A percentile compares a stretch with the other conserved stretches of the same genome.
Evolutionary conservation across 2,329 filamentous ascomycete genomes (phyloP).

Genomic region (Penicillium sp.): DNA sequence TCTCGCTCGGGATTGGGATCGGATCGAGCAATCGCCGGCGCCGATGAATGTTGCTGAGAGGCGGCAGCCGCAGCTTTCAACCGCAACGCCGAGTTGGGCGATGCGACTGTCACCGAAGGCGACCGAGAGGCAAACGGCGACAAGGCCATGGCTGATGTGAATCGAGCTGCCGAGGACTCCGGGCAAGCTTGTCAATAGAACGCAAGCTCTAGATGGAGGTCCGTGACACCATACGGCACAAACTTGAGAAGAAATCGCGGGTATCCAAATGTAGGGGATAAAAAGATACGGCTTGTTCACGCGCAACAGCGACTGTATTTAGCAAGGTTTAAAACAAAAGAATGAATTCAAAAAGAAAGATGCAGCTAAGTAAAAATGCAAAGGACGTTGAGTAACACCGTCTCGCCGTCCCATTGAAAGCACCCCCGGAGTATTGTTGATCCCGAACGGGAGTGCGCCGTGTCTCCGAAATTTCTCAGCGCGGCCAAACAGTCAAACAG

Average conservation of each 20-base stretch:
- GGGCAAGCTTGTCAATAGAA: neutral
- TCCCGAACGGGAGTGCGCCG: constrained; percentile 15
- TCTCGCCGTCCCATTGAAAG: constrained; percentile 1
- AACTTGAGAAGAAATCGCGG: no score
- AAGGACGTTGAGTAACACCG: no score
- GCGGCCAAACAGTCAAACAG: constrained; percentile 4
- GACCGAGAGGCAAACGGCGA: constrained; percentile 40
- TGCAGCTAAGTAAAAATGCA: no score
- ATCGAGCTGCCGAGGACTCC: neutral
- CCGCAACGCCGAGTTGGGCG: constrained; percentile 28
- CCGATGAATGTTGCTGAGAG: constrained; percentile 21
- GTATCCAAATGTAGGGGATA: no score
- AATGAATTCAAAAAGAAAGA: no score
- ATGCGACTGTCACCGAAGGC: constrained; percentile 29
- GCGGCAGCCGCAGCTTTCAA: constrained; percentile 31
- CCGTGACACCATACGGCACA: neutral
- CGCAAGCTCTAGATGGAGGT: neutral
- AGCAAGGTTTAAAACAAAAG: no score
- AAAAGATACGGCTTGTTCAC: no score
- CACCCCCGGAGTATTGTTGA: constrained; percentile 22
- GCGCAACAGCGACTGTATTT: no score
- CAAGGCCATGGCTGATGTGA: constrained; percentile 30
- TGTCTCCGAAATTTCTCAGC: constrained; percentile 25
- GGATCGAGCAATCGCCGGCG: constrained; percentile 11
- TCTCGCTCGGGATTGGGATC: constrained; percentile 31